Percentiles rank a stretch among this genome's conserved stretches.
phyloP scores from a whole-genome alignment of 129 eudicot genomes.

The Artemisia tridentata region DNA sequence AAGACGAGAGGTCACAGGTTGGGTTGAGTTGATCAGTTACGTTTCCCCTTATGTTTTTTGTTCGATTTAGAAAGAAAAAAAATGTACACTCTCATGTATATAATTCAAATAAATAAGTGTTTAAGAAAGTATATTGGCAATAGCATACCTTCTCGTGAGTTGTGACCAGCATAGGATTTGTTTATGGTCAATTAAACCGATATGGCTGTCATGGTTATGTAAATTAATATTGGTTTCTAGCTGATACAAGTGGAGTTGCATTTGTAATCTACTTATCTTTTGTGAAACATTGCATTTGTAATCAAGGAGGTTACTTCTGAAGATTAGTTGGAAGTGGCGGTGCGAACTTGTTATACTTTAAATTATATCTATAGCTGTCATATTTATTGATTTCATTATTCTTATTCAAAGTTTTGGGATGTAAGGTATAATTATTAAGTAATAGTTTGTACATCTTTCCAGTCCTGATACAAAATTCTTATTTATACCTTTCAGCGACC shows the following conservation, averaged over 20 bases:
- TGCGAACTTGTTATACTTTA: not conserved
- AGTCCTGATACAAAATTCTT: too few relatives aligned
- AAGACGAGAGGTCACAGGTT: too few relatives aligned
- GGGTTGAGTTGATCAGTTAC: too few relatives aligned
- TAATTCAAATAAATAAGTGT: too few relatives aligned
- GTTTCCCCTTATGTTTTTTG: too few relatives aligned
- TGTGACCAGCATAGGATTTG: too few relatives aligned
- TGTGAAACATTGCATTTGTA: slow-evolving; percentile 53
- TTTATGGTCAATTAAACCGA: not conserved
- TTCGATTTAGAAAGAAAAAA: too few relatives aligned
- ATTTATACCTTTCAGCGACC: too few relatives aligned
- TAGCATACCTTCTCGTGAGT: too few relatives aligned
- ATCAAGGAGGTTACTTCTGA: slow-evolving; percentile 18
- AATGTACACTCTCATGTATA: too few relatives aligned
- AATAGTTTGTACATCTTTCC: too few relatives aligned
- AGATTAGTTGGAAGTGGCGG: not conserved
- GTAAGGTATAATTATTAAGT: not conserved
- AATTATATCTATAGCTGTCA: not conserved
- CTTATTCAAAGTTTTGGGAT: not conserved
- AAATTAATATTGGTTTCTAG: slow-evolving; percentile 49
- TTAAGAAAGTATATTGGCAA: too few relatives aligned
- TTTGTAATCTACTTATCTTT: slow-evolving; percentile 37
- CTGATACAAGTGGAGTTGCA: slow-evolving; percentile 46
- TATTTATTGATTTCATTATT: not conserved
- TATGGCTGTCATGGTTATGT: not conserved